phyloP scores from a whole-genome alignment of 2,329 filamentous ascomycete species.

The Cladophialophora yegresii region DNA sequence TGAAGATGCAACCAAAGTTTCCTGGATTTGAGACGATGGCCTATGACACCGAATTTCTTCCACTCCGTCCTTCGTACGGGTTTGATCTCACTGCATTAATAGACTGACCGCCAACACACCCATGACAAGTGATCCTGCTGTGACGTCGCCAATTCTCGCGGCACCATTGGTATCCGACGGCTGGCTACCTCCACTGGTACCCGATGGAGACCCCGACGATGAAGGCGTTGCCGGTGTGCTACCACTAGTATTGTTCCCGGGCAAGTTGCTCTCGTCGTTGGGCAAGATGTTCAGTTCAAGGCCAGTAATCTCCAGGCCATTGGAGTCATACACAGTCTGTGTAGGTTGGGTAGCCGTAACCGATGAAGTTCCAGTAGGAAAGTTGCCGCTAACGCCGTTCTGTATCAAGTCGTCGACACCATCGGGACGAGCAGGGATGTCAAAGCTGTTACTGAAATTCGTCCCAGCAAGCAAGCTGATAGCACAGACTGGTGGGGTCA shows the following conservation, averaged over 20 bases:
- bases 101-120: slow-evolving; percentile 27
- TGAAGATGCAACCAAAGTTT: slow-evolving; percentile 17
- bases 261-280: slow-evolving; percentile 58
- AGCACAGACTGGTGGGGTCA: slow-evolving; percentile 65
- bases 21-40: slow-evolving; percentile 10
- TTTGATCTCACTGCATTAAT: slow-evolving; percentile 23
- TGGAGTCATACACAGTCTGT: slow-evolving; percentile 58
- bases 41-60: background rate
- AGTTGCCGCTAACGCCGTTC: slow-evolving; percentile 65
- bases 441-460: slow-evolving; percentile 77
- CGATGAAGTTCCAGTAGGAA: slow-evolving; percentile 63
- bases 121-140: slow-evolving; percentile 23
- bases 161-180: slow-evolving; percentile 31
- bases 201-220: slow-evolving; percentile 15
- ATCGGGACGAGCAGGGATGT: slow-evolving; percentile 67
- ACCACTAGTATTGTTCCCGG: slow-evolving; percentile 48
- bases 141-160: slow-evolving; percentile 18
- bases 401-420: slow-evolving; percentile 73
- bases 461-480: slow-evolving; percentile 65
- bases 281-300: slow-evolving; percentile 60
- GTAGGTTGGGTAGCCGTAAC: slow-evolving; percentile 60
- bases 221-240: slow-evolving; percentile 37
- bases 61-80: background rate
- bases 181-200: slow-evolving; percentile 20
- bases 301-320: slow-evolving; percentile 61